phyloP scores from a whole-genome alignment of 2,329 filamentous ascomycete genomes.

The Hymenoscyphus scutula region DNA sequence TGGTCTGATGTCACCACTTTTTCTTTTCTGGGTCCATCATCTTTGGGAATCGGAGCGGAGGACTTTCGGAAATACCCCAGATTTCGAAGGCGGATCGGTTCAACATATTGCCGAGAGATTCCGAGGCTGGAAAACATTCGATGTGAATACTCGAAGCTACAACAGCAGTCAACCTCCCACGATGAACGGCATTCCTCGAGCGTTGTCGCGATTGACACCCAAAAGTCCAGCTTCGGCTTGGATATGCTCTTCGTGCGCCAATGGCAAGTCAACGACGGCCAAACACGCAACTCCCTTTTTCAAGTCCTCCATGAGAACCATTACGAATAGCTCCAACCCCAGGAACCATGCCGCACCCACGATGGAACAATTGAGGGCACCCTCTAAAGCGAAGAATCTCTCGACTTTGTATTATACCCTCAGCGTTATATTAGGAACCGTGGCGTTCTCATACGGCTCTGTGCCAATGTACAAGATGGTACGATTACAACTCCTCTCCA shows the following conservation, averaged over 20 bases:
- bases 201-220: constrained; percentile 23
- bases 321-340: constrained; percentile 31
- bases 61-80: neutral
- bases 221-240: constrained; percentile 32
- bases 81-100: neutral
- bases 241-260: constrained; percentile 34
- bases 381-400: constrained; percentile 66
- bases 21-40: neutral
- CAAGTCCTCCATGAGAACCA: constrained; percentile 28
- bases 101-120: neutral
- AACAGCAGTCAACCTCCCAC: neutral
- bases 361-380: constrained; percentile 63
- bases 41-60: neutral
- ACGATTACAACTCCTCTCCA: constrained; percentile 22
- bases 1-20: neutral
- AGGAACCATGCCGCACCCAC: constrained; percentile 42
- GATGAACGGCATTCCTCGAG: constrained; percentile 29
- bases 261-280: constrained; percentile 14
- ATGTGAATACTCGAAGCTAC: neutral
- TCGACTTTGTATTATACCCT: constrained; percentile 72
- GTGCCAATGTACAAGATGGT: constrained; percentile 89
- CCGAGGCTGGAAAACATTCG: constrained; percentile 2
- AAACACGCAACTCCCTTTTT: constrained; percentile 24
- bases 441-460: constrained; percentile 77
- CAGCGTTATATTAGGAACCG: constrained; percentile 75